These are phyloP conservation scores for Prinsepia uniflora DNA, from an alignment of 306 rosid genomes.

Conservation along the genomic window DNA sequence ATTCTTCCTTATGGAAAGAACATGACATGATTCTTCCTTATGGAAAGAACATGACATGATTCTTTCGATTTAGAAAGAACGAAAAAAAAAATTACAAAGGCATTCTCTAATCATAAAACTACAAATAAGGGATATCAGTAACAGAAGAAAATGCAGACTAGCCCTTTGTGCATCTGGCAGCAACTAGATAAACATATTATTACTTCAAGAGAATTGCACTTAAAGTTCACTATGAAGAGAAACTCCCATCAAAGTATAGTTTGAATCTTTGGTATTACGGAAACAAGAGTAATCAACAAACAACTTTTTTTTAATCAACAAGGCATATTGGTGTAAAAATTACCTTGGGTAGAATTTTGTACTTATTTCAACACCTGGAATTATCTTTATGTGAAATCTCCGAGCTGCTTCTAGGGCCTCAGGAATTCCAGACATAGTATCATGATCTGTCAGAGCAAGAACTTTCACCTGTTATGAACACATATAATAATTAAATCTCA, in stretches of 20 bases:
- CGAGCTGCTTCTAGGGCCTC: constrained; percentile 86
- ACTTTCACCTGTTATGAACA: constrained; percentile 94
- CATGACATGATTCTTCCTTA: background rate
- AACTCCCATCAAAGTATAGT: too few species aligned
- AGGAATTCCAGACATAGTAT: constrained; percentile 88
- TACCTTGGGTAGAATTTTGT: constrained; percentile 71
- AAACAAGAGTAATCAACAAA: background rate
- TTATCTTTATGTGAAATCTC: constrained; percentile 81
- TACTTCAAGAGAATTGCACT: too few species aligned
- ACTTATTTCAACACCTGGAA: constrained; percentile 97
- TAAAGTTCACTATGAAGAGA: too few species aligned
- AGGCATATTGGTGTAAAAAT: constrained; percentile 11
- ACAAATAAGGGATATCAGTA: background rate
- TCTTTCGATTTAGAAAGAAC: background rate
- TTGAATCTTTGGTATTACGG: too few species aligned
- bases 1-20: too few species aligned
- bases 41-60: background rate
- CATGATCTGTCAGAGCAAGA: constrained; percentile 99
- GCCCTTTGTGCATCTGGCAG: too few species aligned
- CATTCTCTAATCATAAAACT: background rate
- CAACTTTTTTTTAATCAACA: background rate
- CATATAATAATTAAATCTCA: constrained; percentile 41
- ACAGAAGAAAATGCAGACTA: background rate
- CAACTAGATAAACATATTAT: too few species aligned
- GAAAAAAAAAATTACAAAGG: background rate